Evolutionary conservation across 2,329 filamentous ascomycete species (phyloP), one percentile per base, ranked within the genome.

Genomic region (Aspergillus jensenii): DNA sequence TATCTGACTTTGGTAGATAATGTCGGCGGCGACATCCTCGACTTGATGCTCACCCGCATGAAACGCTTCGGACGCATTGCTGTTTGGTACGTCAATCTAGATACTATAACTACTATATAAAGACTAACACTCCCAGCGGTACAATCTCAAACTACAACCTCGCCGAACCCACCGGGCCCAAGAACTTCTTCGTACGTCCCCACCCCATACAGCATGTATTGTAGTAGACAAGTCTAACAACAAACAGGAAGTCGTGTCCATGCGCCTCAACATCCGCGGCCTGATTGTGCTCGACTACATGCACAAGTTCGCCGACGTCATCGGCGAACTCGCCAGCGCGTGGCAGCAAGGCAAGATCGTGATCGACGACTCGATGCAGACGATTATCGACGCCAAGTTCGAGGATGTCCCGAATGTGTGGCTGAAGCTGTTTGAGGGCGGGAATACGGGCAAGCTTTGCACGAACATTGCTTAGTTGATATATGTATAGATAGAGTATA

Each of bases 401-500:
- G 80, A 82, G 63, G 76, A 80, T 55, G 66, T 82, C 8, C 80
- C 79, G 2, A 75, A 75, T 67, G 80, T 78, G 23, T 82, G 80
- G 80, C 66, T 74, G 62, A 72, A 75, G 71, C 64, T 82, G 62
- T 82, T 82, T 58, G 67, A 74, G 11, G 80, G 80, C 3, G 74
- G 67, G 1, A 81, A 81, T 63, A 76, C 71, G 48, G 79, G 79
- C 17, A 82, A 82, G 70, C 67, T 81, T 53, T 64, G 79, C 44
- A 81, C 79, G 19, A 54, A 47, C 23, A 54, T 54, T 47, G 52
- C 27, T 15, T 53, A 45, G 27, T 15, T 23, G 12, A 39, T 39
- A 39, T 39, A 39, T 39, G 35, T 39, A 25, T 25, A 25, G 23
- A 7, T 25, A 25, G 23, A 25, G 23, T 5, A 6, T 25, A 25